A percentile compares a stretch with the other conserved stretches of the same genome.
phyloP scores from a whole-genome alignment of 139 green algal genomes.

The Dunaliella sp. region DNA sequence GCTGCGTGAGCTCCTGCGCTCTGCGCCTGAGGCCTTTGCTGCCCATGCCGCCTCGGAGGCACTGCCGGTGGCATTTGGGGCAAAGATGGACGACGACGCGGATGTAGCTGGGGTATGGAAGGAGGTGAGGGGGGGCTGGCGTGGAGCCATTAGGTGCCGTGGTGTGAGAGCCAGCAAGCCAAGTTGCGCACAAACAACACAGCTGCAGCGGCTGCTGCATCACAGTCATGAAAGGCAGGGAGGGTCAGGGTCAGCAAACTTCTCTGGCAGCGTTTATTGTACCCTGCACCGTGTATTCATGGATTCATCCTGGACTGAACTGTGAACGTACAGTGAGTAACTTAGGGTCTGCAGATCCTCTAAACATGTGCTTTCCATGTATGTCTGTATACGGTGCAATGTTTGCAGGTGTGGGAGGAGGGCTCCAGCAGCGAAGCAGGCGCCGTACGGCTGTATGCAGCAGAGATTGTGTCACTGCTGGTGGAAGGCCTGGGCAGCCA shows the following conservation, averaged over 20 bases:
- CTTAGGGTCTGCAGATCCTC: no score
- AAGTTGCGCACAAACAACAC: background rate
- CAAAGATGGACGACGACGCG: constrained; percentile 54
- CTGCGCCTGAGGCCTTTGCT: constrained; percentile 55
- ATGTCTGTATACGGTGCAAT: no score
- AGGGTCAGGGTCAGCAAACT: background rate
- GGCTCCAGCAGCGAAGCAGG: constrained; percentile 52
- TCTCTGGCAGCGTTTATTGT: no score
- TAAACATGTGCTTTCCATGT: no score
- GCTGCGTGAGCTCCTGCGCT: constrained; percentile 61
- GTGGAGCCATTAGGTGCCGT: background rate
- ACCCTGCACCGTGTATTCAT: no score
- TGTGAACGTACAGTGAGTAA: no score
- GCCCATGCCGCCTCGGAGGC: constrained; percentile 37
- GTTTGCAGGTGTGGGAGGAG: constrained; percentile 77
- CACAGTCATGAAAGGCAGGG: background rate
- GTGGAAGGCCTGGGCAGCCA: constrained; percentile 23
- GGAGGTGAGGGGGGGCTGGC: constrained; percentile 33
- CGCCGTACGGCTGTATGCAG: constrained; percentile 61
- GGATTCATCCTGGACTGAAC: no score
- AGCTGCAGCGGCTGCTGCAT: background rate
- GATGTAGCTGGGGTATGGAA: constrained; percentile 63
- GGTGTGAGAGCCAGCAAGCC: background rate
- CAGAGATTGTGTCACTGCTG: constrained; percentile 40
- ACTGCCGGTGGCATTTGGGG: constrained; percentile 62